These are phyloP conservation scores for Gymnopilus junonius DNA, from an alignment of 768 basidiomycete species.

Conservation along the genomic window DNA sequence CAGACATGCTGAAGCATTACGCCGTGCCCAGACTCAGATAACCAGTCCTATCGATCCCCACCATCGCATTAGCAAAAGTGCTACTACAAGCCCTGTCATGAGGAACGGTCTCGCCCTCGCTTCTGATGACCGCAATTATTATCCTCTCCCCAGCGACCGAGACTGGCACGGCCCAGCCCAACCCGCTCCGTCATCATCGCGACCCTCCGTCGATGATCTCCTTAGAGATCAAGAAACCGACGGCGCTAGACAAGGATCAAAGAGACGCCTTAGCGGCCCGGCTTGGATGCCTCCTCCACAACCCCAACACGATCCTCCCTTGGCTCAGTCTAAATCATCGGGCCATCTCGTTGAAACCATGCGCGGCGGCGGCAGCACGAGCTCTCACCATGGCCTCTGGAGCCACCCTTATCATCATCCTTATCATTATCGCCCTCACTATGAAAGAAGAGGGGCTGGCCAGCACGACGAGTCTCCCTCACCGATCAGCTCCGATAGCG, in stretches of 20 bases:
- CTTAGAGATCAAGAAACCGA: conserved; percentile 14
- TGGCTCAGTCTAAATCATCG: conserved; percentile 43
- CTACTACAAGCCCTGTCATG: conserved; percentile 67
- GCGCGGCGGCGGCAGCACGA: conserved; percentile 27
- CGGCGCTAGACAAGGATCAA: conserved; percentile 22
- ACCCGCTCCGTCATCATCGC: conserved; percentile 16
- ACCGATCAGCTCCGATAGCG: conserved; percentile 72
- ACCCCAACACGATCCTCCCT: conserved; percentile 28
- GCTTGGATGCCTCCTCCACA: conserved; percentile 52
- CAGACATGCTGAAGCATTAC: conserved; percentile 66
- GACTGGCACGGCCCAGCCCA: conserved; percentile 30
- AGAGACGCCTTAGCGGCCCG: conserved; percentile 58
- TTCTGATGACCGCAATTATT: conserved; percentile 44
- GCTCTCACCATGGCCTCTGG: conserved; percentile 34
- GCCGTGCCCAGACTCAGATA: conserved; percentile 70
- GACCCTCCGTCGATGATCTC: conserved; percentile 16
- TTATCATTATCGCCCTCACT: conserved; percentile 37
- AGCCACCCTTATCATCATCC: conserved; percentile 50
- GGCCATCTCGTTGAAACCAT: conserved; percentile 45
- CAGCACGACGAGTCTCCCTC: conserved; percentile 68
- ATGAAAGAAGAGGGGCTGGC: conserved; percentile 24
- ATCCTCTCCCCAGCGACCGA: conserved; percentile 43
- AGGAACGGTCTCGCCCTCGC: conserved; percentile 35
- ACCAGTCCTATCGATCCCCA: conserved; percentile 26
- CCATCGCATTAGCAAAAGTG: conserved; percentile 57